Percentiles rank a stretch among this genome's conserved stretches.
These are phyloP conservation scores for Aspergillus pseudoterreus DNA, from an alignment of 2,329 filamentous ascomycete species.

Conservation along the genomic window DNA sequence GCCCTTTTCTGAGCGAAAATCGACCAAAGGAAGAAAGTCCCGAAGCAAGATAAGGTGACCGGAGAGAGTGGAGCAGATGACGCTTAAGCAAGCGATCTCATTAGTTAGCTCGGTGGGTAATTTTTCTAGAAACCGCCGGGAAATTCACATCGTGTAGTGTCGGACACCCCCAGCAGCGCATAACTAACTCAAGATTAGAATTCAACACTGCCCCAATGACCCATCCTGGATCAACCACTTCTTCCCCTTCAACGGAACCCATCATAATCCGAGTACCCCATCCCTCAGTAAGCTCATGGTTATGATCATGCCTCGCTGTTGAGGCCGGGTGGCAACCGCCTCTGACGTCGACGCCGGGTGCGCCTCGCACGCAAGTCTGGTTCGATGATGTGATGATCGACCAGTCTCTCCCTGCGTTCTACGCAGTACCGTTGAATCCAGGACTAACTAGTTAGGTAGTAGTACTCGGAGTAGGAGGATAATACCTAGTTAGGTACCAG, in stretches of 20 bases:
- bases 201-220: no score
- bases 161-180: no score
- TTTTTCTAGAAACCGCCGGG: slow-evolving; percentile 11
- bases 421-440: no score
- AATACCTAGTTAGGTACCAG: not conserved
- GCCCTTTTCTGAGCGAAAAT: not conserved
- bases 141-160: no score
- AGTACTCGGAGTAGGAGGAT: not conserved
- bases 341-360: slow-evolving; percentile 6
- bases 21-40: not conserved
- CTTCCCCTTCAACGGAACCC: no score
- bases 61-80: slow-evolving; percentile 12
- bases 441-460: no score
- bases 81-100: slow-evolving; percentile 13
- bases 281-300: no score
- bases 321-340: slow-evolving; percentile 4
- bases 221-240: no score
- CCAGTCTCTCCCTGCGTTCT: not conserved
- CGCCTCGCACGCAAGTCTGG: slow-evolving; percentile 1
- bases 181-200: no score
- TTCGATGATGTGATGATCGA: slow-evolving; percentile 7
- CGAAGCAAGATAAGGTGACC: slow-evolving; percentile 9
- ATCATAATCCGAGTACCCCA: no score
- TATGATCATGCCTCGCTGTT: no score
- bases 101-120: slow-evolving; percentile 11